A percentile compares a stretch with the other conserved stretches of the same genome.
Evolutionary conservation across 345 rosid genomes (phyloP).

Genomic region (Carallia pectinifolia): DNA sequence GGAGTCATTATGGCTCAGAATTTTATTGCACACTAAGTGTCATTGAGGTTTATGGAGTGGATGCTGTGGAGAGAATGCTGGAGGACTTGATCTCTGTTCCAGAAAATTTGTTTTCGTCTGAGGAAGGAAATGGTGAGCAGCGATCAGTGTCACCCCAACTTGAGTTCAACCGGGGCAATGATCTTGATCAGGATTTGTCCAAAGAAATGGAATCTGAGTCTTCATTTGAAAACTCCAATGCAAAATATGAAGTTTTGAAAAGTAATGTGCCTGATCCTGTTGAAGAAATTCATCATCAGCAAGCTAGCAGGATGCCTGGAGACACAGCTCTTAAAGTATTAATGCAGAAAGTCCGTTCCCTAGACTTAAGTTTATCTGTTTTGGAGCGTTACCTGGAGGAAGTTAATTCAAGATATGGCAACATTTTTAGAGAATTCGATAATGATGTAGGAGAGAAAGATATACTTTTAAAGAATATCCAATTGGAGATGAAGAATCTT

Average conservation of each 20-base stretch:
- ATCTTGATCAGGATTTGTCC: conserved; percentile 26
- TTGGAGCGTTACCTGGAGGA: conserved; percentile 88
- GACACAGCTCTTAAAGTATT: conserved; percentile 86
- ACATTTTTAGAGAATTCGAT: conserved; percentile 71
- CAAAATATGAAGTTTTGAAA: conserved; percentile 38
- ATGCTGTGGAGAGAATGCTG: conserved; percentile 91
- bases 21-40: conserved; percentile 91
- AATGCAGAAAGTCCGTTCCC: conserved; percentile 86
- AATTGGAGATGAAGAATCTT: conserved; percentile 49
- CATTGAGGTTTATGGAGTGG: conserved; percentile 86
- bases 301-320: conserved; percentile 88
- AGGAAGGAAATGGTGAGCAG: conserved; percentile 40
- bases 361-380: conserved; percentile 78
- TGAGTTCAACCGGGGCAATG: conserved; percentile 39
- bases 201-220: conserved; percentile 37
- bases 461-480: conserved; percentile 42
- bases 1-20: conserved; percentile 81
- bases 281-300: conserved; percentile 73
- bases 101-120: conserved; percentile 39
- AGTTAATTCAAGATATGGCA: conserved; percentile 63
- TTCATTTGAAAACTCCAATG: conserved; percentile 31
- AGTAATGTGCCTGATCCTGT: conserved; percentile 41
- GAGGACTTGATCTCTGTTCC: conserved; percentile 82
- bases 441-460: conserved; percentile 59
- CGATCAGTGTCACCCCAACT: conserved; percentile 34